Conservation (phyloP, 75 land plant species). For the Cunninghamia lanceolata region DNA sequence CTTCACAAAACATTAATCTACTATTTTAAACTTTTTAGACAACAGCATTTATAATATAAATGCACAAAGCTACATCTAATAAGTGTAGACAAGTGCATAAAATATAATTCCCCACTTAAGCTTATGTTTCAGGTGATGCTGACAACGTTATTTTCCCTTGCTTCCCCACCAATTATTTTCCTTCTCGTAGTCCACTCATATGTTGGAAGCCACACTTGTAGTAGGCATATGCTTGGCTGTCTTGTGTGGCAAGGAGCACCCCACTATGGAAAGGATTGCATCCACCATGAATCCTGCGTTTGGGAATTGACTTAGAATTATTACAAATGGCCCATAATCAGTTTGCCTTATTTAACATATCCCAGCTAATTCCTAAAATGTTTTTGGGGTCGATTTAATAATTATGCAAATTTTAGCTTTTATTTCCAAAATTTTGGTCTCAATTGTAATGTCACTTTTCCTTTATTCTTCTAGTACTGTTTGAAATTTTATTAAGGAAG, state of each 20-base stretch:
- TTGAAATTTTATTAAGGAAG: not conserved
- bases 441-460: not conserved
- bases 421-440: not conserved
- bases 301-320: not conserved
- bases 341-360: not conserved
- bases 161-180: not conserved
- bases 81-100: not conserved
- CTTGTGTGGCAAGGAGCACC: not conserved
- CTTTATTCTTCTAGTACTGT: too few relatives aligned
- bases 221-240: not conserved
- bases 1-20: not conserved
- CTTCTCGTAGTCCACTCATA: not conserved
- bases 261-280: not conserved
- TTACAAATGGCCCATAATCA: not conserved
- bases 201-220: too few relatives aligned
- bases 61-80: not conserved
- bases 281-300: not conserved
- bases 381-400: not conserved
- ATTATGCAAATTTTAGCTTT: not conserved
- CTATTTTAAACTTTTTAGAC: not conserved
- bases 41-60: not conserved
- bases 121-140: not conserved
- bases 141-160: not conserved
- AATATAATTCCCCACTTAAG: not conserved
- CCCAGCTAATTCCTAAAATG: too few relatives aligned